Evolutionary conservation across 2,329 filamentous ascomycete species (phyloP), one percentile per base, ranked within the genome.

Genomic region (Dactylella cylindrospora): DNA sequence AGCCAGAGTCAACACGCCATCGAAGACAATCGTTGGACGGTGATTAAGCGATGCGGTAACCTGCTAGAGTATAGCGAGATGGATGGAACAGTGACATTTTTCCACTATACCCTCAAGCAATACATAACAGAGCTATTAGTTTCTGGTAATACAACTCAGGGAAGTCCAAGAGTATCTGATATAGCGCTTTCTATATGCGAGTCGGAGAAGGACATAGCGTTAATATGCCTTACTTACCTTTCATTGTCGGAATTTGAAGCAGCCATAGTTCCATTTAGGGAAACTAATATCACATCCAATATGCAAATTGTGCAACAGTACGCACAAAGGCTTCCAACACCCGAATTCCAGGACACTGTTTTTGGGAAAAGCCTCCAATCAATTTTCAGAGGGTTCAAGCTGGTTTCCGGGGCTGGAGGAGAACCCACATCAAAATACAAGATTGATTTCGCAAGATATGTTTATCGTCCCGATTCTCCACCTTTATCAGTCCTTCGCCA

Each of bases 41-140:
- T 59, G 7, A 45, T 59, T 20, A 59, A 59, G 19, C 45, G 53
- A 29, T 59, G 53, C 33, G 53, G 53, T 1, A 59, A 59, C 19
- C 45, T 59, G 2, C 20, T 59, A 2, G 53, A 59, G 9, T 59
- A 51, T 25, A 31, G 46, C 23, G 53, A 59, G 28, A 17, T n/a
- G 1, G 53, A 59, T 1, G 23, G 46, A 9, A 59, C 53, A 1
- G 25, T 59, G 1, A 45, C 53, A 2, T 59, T 59, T 20, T 59
- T 59, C 12, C 53, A 59, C 19, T 59, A 50, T 19, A 59, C 53
- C 4, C 32, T 59, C 8, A 59, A 59, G 15, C 53, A 59, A 20
- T 59, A 59, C n/a, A 50, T 59, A 13, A 51, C 38, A 10, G 53
- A 51, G 10, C 26, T 59, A 13, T 22, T 19, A 6, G 36, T 35